Evolutionary conservation across 2,329 filamentous ascomycete species (phyloP).

Genomic region (Dothidotthia symphoricarpi): DNA sequence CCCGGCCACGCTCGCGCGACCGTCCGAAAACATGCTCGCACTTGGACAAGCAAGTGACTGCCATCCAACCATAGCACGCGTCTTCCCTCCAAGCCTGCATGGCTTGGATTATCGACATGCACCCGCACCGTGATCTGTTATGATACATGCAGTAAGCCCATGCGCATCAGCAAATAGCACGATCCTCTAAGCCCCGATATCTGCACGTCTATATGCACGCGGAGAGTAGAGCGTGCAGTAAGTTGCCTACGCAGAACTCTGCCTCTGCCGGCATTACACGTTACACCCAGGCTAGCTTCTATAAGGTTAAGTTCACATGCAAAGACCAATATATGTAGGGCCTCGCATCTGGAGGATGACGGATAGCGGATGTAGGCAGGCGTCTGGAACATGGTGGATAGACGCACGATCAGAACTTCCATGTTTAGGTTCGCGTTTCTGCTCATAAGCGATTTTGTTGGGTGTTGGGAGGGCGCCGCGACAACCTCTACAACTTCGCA

Average conservation of each 20-base stretch:
- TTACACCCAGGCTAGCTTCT: slow-evolving; percentile 5
- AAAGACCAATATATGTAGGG: slow-evolving; percentile 8
- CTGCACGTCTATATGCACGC: slow-evolving; percentile 19
- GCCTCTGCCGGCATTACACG: slow-evolving; percentile 11
- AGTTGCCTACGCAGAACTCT: slow-evolving; percentile 2
- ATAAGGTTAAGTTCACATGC: slow-evolving; percentile 6
- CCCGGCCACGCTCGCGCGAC: slow-evolving; percentile 13
- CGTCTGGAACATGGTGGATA: slow-evolving; percentile 21
- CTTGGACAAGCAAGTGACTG: slow-evolving; percentile 14
- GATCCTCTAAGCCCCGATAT: slow-evolving; percentile 17
- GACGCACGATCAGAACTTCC: slow-evolving; percentile 29
- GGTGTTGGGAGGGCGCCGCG: slow-evolving; percentile 8
- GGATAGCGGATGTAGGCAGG: slow-evolving; percentile 18
- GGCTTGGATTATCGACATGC: slow-evolving; percentile 10
- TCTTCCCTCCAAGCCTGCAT: slow-evolving; percentile 10
- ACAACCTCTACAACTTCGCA: neutral
- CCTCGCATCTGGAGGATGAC: slow-evolving; percentile 9
- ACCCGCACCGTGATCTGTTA: slow-evolving; percentile 11
- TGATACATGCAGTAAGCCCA: slow-evolving; percentile 12
- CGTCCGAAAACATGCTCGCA: slow-evolving; percentile 13
- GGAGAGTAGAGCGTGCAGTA: slow-evolving; percentile 25
- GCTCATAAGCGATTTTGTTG: slow-evolving; percentile 11
- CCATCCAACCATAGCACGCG: slow-evolving; percentile 15
- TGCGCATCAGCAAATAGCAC: slow-evolving; percentile 17
- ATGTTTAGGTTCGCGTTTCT: slow-evolving; percentile 11